phyloP scores from a whole-genome alignment of 2,329 filamentous ascomycete species.

The Shiraia bambusicola region DNA sequence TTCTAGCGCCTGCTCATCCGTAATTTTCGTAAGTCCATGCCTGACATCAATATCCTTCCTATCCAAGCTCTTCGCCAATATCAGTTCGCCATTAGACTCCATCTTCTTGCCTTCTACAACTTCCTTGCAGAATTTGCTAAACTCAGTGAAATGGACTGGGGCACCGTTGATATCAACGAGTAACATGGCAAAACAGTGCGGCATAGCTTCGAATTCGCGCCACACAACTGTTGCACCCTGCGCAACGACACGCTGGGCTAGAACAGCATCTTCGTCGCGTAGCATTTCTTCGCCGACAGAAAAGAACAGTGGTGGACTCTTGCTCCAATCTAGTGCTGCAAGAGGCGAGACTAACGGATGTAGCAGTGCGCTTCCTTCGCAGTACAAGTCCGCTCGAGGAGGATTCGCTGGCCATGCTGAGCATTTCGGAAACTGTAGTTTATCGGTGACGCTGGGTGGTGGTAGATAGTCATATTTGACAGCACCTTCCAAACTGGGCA shows the following conservation, averaged over 20 bases:
- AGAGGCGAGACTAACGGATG: conserved; percentile 72
- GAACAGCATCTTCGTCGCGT: conserved; percentile 64
- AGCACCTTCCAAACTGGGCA: conserved; percentile 57
- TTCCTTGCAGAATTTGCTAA: conserved; percentile 35
- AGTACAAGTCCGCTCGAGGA: conserved; percentile 52
- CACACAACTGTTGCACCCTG: conserved; percentile 65
- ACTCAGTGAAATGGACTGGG: conserved; percentile 41
- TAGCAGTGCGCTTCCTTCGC: conserved; percentile 45
- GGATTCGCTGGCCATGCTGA: conserved; percentile 49
- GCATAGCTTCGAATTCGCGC: conserved; percentile 78
- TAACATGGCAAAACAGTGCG: conserved; percentile 64
- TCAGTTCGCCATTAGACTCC: conserved; percentile 24
- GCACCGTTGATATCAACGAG: conserved; percentile 38
- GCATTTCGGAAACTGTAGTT: conserved; percentile 51
- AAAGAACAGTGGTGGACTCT: conserved; percentile 66
- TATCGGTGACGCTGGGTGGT: conserved; percentile 43
- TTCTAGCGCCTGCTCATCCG: conserved; percentile 32
- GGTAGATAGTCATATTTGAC: conserved; percentile 65
- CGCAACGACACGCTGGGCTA: conserved; percentile 58
- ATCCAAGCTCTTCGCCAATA: conserved; percentile 36
- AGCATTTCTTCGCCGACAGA: conserved; percentile 72
- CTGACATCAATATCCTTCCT: conserved; percentile 29
- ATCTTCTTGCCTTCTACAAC: conserved; percentile 28
- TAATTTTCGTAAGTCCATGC: conserved; percentile 28
- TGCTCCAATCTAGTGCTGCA: conserved; percentile 60